These are phyloP conservation scores for Peniophora sp. DNA, from an alignment of 1,284 basidiomycete species.

Conservation along the genomic window DNA sequence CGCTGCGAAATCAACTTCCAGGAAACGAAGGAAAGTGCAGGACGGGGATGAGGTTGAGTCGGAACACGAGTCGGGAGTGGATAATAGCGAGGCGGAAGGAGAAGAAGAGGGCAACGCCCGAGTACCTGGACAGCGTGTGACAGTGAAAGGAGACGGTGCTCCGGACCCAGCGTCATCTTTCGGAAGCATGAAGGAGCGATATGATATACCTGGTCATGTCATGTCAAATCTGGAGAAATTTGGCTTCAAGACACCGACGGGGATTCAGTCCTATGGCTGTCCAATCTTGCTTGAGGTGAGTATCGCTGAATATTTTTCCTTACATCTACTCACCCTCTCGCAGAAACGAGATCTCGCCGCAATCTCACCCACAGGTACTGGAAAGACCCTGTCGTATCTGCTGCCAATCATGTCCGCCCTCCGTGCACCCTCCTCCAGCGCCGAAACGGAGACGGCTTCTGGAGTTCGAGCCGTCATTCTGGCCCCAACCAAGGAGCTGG, in stretches of 20 bases:
- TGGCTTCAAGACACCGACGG: slow-evolving; percentile 59
- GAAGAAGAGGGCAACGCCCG: slow-evolving; percentile 15
- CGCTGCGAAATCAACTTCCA: slow-evolving; percentile 7
- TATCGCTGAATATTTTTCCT: slow-evolving; percentile 2
- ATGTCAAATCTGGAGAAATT: slow-evolving; percentile 54
- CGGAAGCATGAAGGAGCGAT: slow-evolving; percentile 45
- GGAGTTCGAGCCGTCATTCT: slow-evolving; percentile 80
- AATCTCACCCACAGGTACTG: slow-evolving; percentile 91
- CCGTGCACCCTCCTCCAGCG: slow-evolving; percentile 47
- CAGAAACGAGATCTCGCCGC: slow-evolving; percentile 78
- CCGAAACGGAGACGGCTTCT: slow-evolving; percentile 34
- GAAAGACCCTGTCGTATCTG: slow-evolving; percentile 89
- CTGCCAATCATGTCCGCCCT: slow-evolving; percentile 72
- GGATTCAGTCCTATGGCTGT: slow-evolving; percentile 66
- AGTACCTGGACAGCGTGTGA: slow-evolving; percentile 48
- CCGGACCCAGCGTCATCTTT: slow-evolving; percentile 56
- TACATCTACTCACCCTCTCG: background rate
- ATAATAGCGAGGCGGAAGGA: slow-evolving; percentile 11
- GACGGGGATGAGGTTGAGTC: slow-evolving; percentile 17
- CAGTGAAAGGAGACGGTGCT: slow-evolving; percentile 59
- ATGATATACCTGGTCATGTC: slow-evolving; percentile 47
- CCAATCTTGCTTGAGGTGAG: slow-evolving; percentile 67
- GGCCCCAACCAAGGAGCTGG: slow-evolving; percentile 93
- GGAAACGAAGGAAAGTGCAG: slow-evolving; percentile 3
- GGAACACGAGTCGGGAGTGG: slow-evolving; percentile 20